phyloP scores from a whole-genome alignment of 2,329 filamentous ascomycete genomes.

The Lasiodiplodia gonubiensis region DNA sequence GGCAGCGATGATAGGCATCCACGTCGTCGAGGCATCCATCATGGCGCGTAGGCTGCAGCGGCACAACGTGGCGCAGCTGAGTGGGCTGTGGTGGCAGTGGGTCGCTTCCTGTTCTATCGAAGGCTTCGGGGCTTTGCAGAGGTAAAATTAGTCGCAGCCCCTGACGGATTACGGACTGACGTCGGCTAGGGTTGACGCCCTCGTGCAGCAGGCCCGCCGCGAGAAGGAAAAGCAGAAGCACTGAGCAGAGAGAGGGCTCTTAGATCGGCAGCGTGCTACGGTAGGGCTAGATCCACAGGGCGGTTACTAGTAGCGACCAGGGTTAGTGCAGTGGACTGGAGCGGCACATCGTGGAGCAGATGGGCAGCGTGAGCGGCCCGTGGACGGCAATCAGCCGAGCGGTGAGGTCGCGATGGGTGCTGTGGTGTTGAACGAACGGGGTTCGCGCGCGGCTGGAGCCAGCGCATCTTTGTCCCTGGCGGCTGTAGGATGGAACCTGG shows the following conservation, averaged over 20 bases:
- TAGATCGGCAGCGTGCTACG: slow-evolving; percentile 13
- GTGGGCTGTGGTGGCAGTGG: slow-evolving; percentile 61
- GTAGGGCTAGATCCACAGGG: slow-evolving; percentile 27
- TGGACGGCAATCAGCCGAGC: slow-evolving; percentile 25
- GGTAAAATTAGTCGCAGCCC: slow-evolving; percentile 36
- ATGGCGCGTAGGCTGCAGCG: slow-evolving; percentile 56
- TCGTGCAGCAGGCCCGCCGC: slow-evolving; percentile 31
- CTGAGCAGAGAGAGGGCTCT: slow-evolving; percentile 33
- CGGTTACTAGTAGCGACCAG: slow-evolving; percentile 17
- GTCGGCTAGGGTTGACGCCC: slow-evolving; percentile 24
- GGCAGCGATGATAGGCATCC: slow-evolving; percentile 65
- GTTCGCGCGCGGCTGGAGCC: slow-evolving; percentile 3
- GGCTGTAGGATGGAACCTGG: neutral
- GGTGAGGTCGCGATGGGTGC: slow-evolving; percentile 9
- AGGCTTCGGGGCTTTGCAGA: slow-evolving; percentile 55
- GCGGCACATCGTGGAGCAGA: slow-evolving; percentile 27
- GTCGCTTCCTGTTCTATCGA: slow-evolving; percentile 58
- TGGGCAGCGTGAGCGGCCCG: slow-evolving; percentile 14
- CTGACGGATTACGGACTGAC: slow-evolving; percentile 17
- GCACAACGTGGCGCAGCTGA: slow-evolving; percentile 58
- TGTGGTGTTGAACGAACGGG: slow-evolving; percentile 3
- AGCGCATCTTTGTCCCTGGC: slow-evolving; percentile 4
- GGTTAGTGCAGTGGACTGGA: slow-evolving; percentile 25
- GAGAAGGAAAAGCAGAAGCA: slow-evolving; percentile 49
- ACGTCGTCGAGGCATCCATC: slow-evolving; percentile 65